A percentile compares a stretch with the other conserved stretches of the same genome.
phyloP scores from a whole-genome alignment of 306 rosid species.

The Ceratonia siliqua region DNA sequence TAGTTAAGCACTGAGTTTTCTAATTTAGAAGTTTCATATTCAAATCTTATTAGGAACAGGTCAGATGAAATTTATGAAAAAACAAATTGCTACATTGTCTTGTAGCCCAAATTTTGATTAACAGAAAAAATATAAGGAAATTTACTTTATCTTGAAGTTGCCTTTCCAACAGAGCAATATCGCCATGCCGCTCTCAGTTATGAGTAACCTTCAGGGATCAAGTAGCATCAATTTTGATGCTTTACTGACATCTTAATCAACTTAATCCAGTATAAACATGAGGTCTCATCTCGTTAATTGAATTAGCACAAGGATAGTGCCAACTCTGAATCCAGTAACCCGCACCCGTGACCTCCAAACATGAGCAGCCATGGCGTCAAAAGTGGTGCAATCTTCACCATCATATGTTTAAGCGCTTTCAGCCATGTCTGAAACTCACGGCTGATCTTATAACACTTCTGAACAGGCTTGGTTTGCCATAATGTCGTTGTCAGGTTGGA shows the following conservation, averaged over 20 bases:
- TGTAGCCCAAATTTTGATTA: too few species aligned
- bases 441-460: slow-evolving; percentile 70
- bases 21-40: too few species aligned
- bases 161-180: too few species aligned
- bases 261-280: slow-evolving; percentile 11
- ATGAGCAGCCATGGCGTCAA: slow-evolving; percentile 92
- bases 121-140: too few species aligned
- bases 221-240: background rate
- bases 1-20: too few species aligned
- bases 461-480: slow-evolving; percentile 69
- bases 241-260: slow-evolving; percentile 21
- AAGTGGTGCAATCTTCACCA: slow-evolving; percentile 55
- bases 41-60: too few species aligned
- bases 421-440: slow-evolving; percentile 59
- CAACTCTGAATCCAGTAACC: slow-evolving; percentile 35
- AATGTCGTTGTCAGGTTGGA: slow-evolving; percentile 62
- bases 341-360: slow-evolving; percentile 88
- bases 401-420: slow-evolving; percentile 60
- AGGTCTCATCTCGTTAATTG: background rate
- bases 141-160: too few species aligned
- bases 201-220: too few species aligned
- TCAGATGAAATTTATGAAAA: too few species aligned
- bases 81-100: too few species aligned
- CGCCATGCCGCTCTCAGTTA: too few species aligned
- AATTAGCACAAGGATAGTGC: background rate